Evolutionary conservation across 164 flowering plant species (phyloP).

Genomic region (Sextonia rubra): DNA sequence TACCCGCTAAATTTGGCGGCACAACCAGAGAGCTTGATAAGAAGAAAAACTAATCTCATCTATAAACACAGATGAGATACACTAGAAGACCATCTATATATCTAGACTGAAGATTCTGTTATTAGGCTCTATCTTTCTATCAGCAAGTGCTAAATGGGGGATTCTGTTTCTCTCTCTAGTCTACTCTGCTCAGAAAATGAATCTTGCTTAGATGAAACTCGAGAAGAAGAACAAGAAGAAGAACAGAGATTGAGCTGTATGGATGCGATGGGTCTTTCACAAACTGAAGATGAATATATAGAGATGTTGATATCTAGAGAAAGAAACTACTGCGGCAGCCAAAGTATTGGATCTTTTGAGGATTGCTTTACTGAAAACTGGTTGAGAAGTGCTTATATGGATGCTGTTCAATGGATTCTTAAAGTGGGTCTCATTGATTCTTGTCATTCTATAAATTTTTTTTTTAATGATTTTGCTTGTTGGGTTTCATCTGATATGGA

Average conservation of each 20-base stretch:
- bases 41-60: not conserved
- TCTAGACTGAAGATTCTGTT: not conserved
- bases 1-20: conserved; percentile 1
- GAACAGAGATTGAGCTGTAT: not conserved
- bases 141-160: not conserved
- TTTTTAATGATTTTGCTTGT: not conserved
- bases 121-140: not conserved
- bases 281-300: conserved; percentile 52
- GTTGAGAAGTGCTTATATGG: conserved; percentile 50
- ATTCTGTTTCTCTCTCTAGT: conserved; percentile 26
- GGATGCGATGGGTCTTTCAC: conserved; percentile 9
- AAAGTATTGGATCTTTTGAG: not conserved
- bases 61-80: not conserved
- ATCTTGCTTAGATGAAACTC: conserved; percentile 22
- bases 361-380: conserved; percentile 20
- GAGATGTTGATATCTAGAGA: conserved; percentile 43
- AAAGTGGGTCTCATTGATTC: conserved; percentile 33
- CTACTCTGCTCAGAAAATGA: conserved; percentile 53
- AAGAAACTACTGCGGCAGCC: conserved; percentile 11
- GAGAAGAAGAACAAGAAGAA: conserved; percentile 14
- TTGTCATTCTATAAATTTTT: not conserved
- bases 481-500: not conserved
- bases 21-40: not conserved
- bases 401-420: conserved; percentile 61
- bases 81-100: not conserved